Conservation (phyloP, 306 rosid genomes). For the Abrus pulchellus region DNA sequence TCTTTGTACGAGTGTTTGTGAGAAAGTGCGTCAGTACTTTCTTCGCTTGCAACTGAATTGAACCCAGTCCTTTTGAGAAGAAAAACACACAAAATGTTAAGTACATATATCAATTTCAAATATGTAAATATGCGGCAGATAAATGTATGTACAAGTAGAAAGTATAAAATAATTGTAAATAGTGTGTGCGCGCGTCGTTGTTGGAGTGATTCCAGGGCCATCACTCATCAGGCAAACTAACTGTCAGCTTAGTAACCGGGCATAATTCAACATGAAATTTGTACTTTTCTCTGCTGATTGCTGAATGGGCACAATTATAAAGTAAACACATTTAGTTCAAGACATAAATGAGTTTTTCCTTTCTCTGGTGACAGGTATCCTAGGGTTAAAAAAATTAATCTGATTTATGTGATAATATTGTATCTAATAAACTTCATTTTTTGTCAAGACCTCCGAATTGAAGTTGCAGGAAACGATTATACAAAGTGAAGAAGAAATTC, state of each 20-base stretch:
- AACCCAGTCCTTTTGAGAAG: neutral
- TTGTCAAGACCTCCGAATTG: slow-evolving; percentile 66
- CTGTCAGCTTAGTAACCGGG: neutral
- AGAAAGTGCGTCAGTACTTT: neutral
- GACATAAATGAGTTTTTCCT: neutral
- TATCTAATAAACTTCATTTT: slow-evolving; percentile 41
- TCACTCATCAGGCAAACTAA: neutral
- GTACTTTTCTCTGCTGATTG: neutral
- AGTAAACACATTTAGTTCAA: neutral
- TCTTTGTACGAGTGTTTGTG: neutral
- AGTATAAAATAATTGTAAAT: neutral
- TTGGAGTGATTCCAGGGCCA: slow-evolving; percentile 13
- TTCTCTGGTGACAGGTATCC: neutral
- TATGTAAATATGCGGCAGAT: slow-evolving; percentile 5
- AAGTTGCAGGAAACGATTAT: slow-evolving; percentile 70
- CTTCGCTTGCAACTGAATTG: neutral
- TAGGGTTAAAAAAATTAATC: slow-evolving; percentile 4
- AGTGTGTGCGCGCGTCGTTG: neutral
- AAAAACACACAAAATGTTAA: neutral
- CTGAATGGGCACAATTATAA: too few relatives aligned
- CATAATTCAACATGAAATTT: neutral
- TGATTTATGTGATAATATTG: slow-evolving; percentile 24
- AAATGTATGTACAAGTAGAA: neutral
- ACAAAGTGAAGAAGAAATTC: slow-evolving; percentile 73
- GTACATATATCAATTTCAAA: neutral